Conservation (phyloP, 768 basidiomycete genomes). For the Coprinopsis cinerea region DNA sequence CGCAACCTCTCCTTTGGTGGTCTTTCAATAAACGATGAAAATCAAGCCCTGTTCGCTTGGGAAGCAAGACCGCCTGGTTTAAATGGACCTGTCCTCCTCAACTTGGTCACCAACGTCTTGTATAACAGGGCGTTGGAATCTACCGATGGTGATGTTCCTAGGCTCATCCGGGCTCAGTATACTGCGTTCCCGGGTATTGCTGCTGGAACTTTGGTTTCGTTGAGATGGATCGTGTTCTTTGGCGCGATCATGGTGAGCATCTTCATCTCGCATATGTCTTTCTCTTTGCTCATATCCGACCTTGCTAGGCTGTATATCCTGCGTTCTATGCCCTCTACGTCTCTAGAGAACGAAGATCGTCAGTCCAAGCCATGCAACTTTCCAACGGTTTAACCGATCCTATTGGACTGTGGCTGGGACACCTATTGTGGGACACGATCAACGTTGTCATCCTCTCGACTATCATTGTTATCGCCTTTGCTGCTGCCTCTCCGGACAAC, state of each 20-base stretch:
- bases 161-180: constrained; percentile 52
- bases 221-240: constrained; percentile 76
- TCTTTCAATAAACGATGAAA: constrained; percentile 53
- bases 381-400: constrained; percentile 71
- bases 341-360: constrained; percentile 61
- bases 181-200: constrained; percentile 51
- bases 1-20: constrained; percentile 60
- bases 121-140: constrained; percentile 57
- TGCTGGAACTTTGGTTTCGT: constrained; percentile 48
- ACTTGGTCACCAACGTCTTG: constrained; percentile 61
- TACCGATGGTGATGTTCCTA: constrained; percentile 27
- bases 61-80: constrained; percentile 57
- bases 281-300: not conserved
- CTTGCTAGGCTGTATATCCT: constrained; percentile 60
- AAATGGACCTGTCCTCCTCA: constrained; percentile 56
- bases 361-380: constrained; percentile 78
- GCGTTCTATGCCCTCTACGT: constrained; percentile 80
- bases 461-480: constrained; percentile 58
- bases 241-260: constrained; percentile 59
- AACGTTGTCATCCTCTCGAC: constrained; percentile 55
- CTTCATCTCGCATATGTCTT: not conserved
- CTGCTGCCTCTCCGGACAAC: constrained; percentile 42
- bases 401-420: constrained; percentile 71
- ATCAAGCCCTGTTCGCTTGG: constrained; percentile 61
- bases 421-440: constrained; percentile 67